These are phyloP conservation scores for Tylopilus felleus DNA, from an alignment of 768 basidiomycete genomes.

Conservation along the genomic window DNA sequence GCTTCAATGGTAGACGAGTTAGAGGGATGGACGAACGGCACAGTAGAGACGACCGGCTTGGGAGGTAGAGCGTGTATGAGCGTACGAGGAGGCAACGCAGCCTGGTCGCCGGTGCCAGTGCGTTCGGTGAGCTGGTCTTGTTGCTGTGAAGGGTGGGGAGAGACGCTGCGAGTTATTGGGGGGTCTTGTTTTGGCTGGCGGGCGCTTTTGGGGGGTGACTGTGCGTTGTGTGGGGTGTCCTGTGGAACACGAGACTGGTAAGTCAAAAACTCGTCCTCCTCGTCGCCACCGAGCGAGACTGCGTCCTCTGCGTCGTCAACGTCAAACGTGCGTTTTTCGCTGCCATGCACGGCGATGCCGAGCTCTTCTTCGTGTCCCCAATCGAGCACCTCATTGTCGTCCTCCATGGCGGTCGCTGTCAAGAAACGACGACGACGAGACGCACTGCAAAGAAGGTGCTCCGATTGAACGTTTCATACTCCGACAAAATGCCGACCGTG, in stretches of 20 bases:
- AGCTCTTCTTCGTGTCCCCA: constrained; percentile 60
- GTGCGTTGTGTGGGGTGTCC: too few species aligned
- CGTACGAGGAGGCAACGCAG: constrained; percentile 23
- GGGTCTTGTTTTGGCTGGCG: constrained; percentile 17
- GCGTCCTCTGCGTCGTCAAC: constrained; percentile 53
- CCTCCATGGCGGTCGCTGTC: constrained; percentile 46
- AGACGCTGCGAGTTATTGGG: neutral
- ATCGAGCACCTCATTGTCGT: constrained; percentile 67
- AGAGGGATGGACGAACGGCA: constrained; percentile 53
- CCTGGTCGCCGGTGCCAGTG: constrained; percentile 17
- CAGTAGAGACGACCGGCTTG: constrained; percentile 53
- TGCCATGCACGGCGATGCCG: constrained; percentile 39
- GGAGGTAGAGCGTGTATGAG: constrained; percentile 67
- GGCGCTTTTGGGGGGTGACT: constrained; percentile 17
- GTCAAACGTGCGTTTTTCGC: constrained; percentile 33
- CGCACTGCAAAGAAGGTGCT: constrained; percentile 1
- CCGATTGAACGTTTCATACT: constrained; percentile 14
- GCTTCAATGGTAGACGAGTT: constrained; percentile 58
- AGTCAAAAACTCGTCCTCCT: constrained; percentile 59
- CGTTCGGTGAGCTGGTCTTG: constrained; percentile 10
- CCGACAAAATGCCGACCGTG: constrained; percentile 21
- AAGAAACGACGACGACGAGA: constrained; percentile 12
- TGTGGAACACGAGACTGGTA: constrained; percentile 37
- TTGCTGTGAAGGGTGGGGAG: constrained; percentile 5
- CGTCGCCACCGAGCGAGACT: constrained; percentile 71